Evolutionary conservation across 1,139 yeast genomes (phyloP).

Genomic region (Candida smagusa): DNA sequence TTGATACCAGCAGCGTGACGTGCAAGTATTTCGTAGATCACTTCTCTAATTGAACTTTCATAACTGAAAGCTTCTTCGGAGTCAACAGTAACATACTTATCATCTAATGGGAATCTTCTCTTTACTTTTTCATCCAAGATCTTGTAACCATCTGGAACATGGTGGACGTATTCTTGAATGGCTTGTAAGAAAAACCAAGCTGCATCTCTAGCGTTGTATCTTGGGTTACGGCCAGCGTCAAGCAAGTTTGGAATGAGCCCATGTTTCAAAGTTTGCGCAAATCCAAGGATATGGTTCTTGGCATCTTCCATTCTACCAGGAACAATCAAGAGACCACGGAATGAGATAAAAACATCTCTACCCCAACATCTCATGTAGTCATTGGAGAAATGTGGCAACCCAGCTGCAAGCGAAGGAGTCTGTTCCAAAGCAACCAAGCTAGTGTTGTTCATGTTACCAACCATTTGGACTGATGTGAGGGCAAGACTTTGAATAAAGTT

Average conservation of each 20-base stretch:
- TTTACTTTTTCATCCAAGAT: conserved; percentile 70
- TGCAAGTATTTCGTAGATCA: conserved; percentile 73
- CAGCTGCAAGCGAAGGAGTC: conserved; percentile 87
- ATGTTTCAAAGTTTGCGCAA: conserved; percentile 90
- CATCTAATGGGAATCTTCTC: conserved; percentile 89
- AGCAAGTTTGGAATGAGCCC: conserved; percentile 91
- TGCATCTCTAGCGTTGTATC: conserved; percentile 96
- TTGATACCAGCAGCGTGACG: conserved; percentile 88
- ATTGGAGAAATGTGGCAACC: conserved; percentile 87
- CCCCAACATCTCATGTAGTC: conserved; percentile 99
- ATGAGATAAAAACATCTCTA: conserved; percentile 86
- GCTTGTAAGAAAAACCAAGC: conserved; percentile 92
- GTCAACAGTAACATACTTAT: conserved; percentile 65
- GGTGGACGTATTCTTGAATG: conserved; percentile 71
- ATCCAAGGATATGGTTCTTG: conserved; percentile 72
- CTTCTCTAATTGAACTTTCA: conserved; percentile 66
- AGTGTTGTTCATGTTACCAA: conserved; percentile 70
- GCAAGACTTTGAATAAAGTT: conserved; percentile 77
- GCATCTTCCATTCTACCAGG: conserved; percentile 83
- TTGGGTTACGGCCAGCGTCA: conserved; percentile 90
- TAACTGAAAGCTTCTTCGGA: conserved; percentile 75
- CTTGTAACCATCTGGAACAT: conserved; percentile 65
- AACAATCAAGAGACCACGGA: conserved; percentile 75
- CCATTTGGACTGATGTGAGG: conserved; percentile 83
- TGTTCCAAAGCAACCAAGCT: conserved; percentile 64